Conservation (phyloP, 768 basidiomycete genomes). For the Auricularia sp. region DNA sequence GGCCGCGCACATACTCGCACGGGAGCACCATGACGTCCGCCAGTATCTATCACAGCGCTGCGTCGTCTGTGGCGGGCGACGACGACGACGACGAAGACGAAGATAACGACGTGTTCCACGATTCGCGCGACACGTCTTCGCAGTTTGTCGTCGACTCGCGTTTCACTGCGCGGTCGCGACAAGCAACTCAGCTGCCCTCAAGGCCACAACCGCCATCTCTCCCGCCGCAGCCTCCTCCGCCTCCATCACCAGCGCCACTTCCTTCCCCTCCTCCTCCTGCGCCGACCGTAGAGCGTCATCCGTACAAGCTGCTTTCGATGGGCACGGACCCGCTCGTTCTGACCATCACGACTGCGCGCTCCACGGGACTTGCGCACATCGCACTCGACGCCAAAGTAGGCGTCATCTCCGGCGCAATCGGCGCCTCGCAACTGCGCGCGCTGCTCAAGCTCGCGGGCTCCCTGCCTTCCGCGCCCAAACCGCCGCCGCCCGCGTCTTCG, state of each 20-base stretch:
- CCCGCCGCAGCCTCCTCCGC: not conserved
- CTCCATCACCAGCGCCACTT: not conserved
- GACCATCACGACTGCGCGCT: not conserved
- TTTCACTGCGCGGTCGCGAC: not conserved
- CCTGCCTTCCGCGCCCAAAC: slow-evolving; percentile 14
- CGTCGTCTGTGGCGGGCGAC: not conserved
- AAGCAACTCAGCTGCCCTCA: not conserved
- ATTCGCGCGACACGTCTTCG: slow-evolving; percentile 3
- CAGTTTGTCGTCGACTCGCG: not conserved
- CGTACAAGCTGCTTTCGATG: not conserved
- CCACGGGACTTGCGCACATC: slow-evolving; percentile 12
- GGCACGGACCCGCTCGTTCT: not conserved
- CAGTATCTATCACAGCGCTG: slow-evolving; percentile 52
- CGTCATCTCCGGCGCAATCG: slow-evolving; percentile 43
- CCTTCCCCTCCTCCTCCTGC: not conserved
- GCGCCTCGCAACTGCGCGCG: slow-evolving; percentile 45
- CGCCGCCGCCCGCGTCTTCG: slow-evolving; percentile 21
- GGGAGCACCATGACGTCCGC: slow-evolving; percentile 43
- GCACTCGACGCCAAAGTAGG: slow-evolving; percentile 36
- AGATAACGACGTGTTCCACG: slow-evolving; percentile 6
- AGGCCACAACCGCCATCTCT: not conserved
- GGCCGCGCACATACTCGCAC: slow-evolving; percentile 29
- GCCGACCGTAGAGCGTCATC: not conserved
- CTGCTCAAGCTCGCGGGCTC: slow-evolving; percentile 26
- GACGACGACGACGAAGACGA: not conserved